Conservation (phyloP, 192 early-diverging fungal species). For the Entomortierella chlamydospora region DNA sequence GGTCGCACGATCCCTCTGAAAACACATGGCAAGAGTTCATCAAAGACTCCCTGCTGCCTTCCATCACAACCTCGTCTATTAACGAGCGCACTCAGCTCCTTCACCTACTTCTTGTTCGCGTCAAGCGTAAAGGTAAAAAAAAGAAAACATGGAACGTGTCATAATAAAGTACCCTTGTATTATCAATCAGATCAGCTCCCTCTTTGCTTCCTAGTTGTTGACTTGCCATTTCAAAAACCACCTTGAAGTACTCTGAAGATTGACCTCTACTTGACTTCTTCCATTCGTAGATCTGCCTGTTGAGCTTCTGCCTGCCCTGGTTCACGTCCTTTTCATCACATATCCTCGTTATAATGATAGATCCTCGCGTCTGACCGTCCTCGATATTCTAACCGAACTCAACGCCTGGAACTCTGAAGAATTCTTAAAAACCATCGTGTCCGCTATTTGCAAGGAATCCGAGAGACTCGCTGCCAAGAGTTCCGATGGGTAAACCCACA, state of each 20-base stretch:
- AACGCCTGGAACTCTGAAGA: slow-evolving; percentile 65
- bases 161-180: no score
- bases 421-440: slow-evolving; percentile 68
- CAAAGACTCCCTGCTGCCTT: slow-evolving; percentile 57
- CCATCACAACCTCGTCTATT: slow-evolving; percentile 65
- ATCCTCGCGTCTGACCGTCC: slow-evolving; percentile 68
- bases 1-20: slow-evolving; percentile 54
- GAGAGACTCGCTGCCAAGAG: slow-evolving; percentile 59
- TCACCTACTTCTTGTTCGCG: slow-evolving; percentile 56
- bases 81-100: slow-evolving; percentile 62
- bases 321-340: slow-evolving; percentile 68
- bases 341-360: slow-evolving; percentile 77
- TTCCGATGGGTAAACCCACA: slow-evolving; percentile 51
- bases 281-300: slow-evolving; percentile 22
- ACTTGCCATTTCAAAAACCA: neutral
- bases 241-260: no score
- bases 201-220: no score
- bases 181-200: no score
- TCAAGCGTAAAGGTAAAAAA: slow-evolving; percentile 57
- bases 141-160: neutral
- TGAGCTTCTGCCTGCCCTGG: slow-evolving; percentile 54
- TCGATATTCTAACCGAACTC: slow-evolving; percentile 67
- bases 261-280: neutral
- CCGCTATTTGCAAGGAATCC: slow-evolving; percentile 62
- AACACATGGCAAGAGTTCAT: slow-evolving; percentile 70